phyloP scores from a whole-genome alignment of 2,329 filamentous ascomycete species.

The Epichloe coenophiala region DNA sequence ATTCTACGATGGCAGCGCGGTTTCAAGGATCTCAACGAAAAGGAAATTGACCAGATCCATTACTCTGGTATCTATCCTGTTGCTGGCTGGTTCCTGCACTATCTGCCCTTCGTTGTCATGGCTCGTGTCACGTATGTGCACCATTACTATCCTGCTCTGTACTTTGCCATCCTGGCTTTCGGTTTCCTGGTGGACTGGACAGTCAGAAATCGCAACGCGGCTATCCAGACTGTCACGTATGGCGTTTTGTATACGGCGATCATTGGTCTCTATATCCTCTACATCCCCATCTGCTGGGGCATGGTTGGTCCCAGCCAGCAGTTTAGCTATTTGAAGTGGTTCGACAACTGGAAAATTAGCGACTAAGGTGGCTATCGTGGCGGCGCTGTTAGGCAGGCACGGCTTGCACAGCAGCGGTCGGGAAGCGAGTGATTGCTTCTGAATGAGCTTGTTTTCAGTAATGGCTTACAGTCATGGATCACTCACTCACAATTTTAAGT shows the following conservation, averaged over 20 bases:
- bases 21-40: slow-evolving; percentile 64
- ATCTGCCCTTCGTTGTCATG: slow-evolving; percentile 93
- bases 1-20: slow-evolving; percentile 91
- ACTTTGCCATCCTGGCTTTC: slow-evolving; percentile 84
- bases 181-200: slow-evolving; percentile 85
- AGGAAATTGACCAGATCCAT: slow-evolving; percentile 86
- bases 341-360: slow-evolving; percentile 71
- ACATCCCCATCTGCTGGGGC: slow-evolving; percentile 90
- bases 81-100: slow-evolving; percentile 92
- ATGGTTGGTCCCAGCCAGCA: slow-evolving; percentile 77
- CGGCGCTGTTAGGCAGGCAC: neutral
- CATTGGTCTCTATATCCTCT: slow-evolving; percentile 75
- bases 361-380: slow-evolving; percentile 31
- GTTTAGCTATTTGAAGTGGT: slow-evolving; percentile 91
- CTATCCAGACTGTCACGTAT: slow-evolving; percentile 57
- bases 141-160: slow-evolving; percentile 96
- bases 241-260: slow-evolving; percentile 57
- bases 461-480: neutral
- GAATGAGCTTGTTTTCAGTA: neutral
- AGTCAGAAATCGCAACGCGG: slow-evolving; percentile 51
- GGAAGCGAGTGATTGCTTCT: neutral
- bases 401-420: neutral
- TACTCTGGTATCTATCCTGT: slow-evolving; percentile 86
- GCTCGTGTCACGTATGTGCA: slow-evolving; percentile 97
- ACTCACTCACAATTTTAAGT: neutral